Percentiles rank a stretch among this genome's conserved stretches.
Conservation (phyloP, 1,284 basidiomycete genomes). For the Xerocomus minutiporus region DNA sequence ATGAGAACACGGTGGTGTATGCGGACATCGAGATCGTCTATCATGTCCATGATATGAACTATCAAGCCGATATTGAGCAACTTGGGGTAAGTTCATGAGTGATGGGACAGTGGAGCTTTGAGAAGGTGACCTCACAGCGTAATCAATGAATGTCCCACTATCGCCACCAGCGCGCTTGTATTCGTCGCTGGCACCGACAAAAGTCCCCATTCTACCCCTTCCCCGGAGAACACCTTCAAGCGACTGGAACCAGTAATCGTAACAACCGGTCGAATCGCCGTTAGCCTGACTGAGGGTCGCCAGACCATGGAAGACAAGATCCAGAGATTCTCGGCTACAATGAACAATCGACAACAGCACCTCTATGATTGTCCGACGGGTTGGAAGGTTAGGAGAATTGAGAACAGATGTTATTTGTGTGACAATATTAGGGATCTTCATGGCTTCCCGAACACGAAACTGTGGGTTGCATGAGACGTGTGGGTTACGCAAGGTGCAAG, state of each 20-base stretch:
- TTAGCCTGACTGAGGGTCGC: constrained; percentile 65
- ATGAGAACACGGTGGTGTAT: constrained; percentile 85
- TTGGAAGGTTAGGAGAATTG: constrained; percentile 77
- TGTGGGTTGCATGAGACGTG: constrained; percentile 29
- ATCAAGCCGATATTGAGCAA: constrained; percentile 69
- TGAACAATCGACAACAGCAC: constrained; percentile 66
- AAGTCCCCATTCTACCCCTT: constrained; percentile 90
- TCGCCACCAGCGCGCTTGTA: constrained; percentile 64
- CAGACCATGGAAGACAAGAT: constrained; percentile 58
- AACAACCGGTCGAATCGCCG: constrained; percentile 57
- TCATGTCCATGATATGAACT: constrained; percentile 56
- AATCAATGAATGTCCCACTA: constrained; percentile 73
- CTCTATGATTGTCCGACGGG: constrained; percentile 80
- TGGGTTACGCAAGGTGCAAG: not conserved
- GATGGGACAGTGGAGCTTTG: constrained; percentile 4
- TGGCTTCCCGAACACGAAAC: constrained; percentile 74
- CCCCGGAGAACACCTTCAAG: constrained; percentile 78
- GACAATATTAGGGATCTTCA: constrained; percentile 75
- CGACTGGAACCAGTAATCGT: constrained; percentile 88
- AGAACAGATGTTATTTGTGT: constrained; percentile 82
- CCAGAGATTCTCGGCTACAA: constrained; percentile 49
- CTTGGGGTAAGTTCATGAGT: constrained; percentile 36
- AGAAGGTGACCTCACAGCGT: constrained; percentile 59
- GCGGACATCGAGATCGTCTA: constrained; percentile 77
- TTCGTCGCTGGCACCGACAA: constrained; percentile 92